Evolutionary conservation across 164 flowering plant species (phyloP), one percentile per base, ranked within the genome.

Genomic region (Pachysandra terminalis): DNA sequence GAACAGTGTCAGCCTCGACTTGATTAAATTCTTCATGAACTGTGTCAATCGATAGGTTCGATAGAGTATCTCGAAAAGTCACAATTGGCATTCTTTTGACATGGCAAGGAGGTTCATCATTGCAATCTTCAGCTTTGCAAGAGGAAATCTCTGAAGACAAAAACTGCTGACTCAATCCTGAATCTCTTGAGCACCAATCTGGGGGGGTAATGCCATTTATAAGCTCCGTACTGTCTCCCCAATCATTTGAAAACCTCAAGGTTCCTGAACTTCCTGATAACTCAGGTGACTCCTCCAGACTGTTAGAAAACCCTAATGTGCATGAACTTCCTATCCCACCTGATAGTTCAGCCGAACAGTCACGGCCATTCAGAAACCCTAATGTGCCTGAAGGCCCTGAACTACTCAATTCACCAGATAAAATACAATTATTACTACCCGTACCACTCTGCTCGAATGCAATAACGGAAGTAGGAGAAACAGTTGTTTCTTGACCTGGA

Each of bases 51-150:
- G 75, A 66, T 24, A 32, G 37, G 7, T 79, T 77, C n/a, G n/a
- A n/a, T n/a, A n/a, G n/a, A 23, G 75, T 77, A 35, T 83, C 91
- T 32, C 63, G 62, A 62, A 85, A 89, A 21, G 79, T 91, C 26
- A 86, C 93, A 57, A 60, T 66, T 1, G 85, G 68, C 10, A 77
- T 69, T 73, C 76, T 84, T 61, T 68, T 74, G 21, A 66, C 79
- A 76, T 84, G 81, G 65, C 59, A 5, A 17, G 75, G 73, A 70
- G 74, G 65, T 55, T 37, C 81, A 78, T 66, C 68, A 25, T 55
- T 66, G 32, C 41, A 35, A 52, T 69, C 78, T 49, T 83, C 85
- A 63, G 66, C 87, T 51, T 71, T 77, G 40, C 62, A 53, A 48
- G 85, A 81, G 35, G 77, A 79, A 58, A 69, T 48, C 52, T 79